Evolutionary conservation across 192 early-diverging fungal species (phyloP).

Genomic region (Phlyctochytrium arcticum): DNA sequence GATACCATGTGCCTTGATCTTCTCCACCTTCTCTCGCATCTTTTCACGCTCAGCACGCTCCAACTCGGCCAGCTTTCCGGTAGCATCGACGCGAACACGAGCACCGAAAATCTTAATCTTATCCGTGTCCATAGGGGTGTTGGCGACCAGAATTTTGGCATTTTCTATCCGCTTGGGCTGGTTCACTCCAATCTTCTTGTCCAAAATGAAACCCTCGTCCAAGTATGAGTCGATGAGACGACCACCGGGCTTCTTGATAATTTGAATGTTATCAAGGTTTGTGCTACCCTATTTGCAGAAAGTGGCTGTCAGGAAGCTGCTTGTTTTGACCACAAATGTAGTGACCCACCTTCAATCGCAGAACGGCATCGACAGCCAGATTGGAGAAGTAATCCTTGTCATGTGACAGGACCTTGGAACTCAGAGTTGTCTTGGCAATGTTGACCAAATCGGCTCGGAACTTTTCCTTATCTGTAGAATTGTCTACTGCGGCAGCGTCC

Average conservation of each 20-base stretch:
- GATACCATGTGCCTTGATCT: constrained; percentile 95
- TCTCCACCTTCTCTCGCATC: constrained; percentile 98
- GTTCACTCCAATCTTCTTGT: constrained; percentile 99
- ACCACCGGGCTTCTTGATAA: constrained; percentile 98
- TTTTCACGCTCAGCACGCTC: constrained; percentile 97
- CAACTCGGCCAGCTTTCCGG: constrained; percentile 95
- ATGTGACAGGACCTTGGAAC: constrained; percentile 92
- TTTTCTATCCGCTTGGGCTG: constrained; percentile 95
- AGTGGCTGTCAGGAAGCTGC: background rate
- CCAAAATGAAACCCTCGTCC: constrained; percentile 96
- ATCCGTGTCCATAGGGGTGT: constrained; percentile 99
- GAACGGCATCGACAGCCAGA: constrained; percentile 93
- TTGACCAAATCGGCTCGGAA: constrained; percentile 92
- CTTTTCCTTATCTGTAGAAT: constrained; percentile 61
- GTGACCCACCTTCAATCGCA: constrained; percentile 72
- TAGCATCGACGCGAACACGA: constrained; percentile 90
- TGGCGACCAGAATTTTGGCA: constrained; percentile 94
- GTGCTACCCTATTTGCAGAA: constrained; percentile 68
- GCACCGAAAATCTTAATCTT: constrained; percentile 99
- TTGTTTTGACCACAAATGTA: background rate
- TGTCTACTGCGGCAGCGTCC: constrained; percentile 74
- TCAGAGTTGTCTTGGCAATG: constrained; percentile 96
- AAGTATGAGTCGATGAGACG: constrained; percentile 92
- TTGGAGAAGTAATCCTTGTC: constrained; percentile 96
- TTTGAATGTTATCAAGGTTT: constrained; percentile 97